Conservation (phyloP, 768 basidiomycete genomes). For the Termitomyces sp. region DNA sequence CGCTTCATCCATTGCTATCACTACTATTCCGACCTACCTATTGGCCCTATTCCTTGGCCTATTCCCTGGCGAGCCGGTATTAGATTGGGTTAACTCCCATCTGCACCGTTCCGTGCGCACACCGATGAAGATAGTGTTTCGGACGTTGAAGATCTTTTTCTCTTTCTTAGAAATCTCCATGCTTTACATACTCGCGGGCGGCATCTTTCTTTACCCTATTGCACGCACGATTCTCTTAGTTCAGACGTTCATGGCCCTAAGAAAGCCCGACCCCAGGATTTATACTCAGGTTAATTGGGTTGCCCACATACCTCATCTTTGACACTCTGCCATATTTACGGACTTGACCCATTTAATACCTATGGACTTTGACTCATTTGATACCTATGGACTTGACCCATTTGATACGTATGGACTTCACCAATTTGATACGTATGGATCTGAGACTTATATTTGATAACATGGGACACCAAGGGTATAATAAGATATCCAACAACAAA, state of each 20-base stretch:
- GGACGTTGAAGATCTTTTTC: too few relatives aligned
- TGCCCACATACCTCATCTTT: conserved; percentile 2
- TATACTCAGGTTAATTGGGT: not conserved
- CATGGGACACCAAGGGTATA: not conserved
- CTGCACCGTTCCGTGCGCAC: too few relatives aligned
- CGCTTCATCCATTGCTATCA: not conserved
- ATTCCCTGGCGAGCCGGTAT: too few relatives aligned
- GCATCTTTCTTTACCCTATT: not conserved
- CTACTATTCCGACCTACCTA: not conserved
- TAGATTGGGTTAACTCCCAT: too few relatives aligned
- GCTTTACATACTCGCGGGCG: not conserved
- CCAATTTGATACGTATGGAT: not conserved
- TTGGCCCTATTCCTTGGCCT: too few relatives aligned
- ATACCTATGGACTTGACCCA: too few relatives aligned
- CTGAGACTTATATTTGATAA: too few relatives aligned
- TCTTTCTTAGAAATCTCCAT: too few relatives aligned
- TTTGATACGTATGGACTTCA: too few relatives aligned
- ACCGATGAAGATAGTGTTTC: too few relatives aligned
- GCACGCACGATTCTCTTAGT: not conserved
- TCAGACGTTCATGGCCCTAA: not conserved
- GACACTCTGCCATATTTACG: not conserved
- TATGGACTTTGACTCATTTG: too few relatives aligned
- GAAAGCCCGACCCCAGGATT: not conserved
- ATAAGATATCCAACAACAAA: not conserved
- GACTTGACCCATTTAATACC: too few relatives aligned